These are phyloP conservation scores for Monilinia aucupariae DNA, from an alignment of 2,329 filamentous ascomycete genomes.

Conservation along the genomic window DNA sequence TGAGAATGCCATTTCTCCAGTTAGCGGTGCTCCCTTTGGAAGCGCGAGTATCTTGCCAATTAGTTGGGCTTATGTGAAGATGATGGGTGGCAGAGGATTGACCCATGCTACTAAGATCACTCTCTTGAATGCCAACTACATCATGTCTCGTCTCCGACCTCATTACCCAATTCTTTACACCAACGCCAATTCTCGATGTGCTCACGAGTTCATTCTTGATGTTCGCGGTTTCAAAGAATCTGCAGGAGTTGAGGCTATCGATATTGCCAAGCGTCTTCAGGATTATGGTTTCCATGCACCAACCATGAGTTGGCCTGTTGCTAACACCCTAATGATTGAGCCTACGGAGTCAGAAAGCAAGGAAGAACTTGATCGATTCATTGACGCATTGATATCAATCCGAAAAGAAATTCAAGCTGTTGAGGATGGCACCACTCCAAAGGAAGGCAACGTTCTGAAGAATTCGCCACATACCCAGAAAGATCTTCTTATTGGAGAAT, in stretches of 20 bases:
- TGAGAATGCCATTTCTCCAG: constrained; percentile 57
- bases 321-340: constrained; percentile 96
- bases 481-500: constrained; percentile 70
- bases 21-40: constrained; percentile 79
- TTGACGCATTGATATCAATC: constrained; percentile 82
- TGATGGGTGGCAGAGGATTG: constrained; percentile 81
- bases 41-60: constrained; percentile 91
- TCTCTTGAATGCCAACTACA: constrained; percentile 95
- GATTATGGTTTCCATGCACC: constrained; percentile 97
- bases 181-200: constrained; percentile 80
- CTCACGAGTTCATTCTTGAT: constrained; percentile 96
- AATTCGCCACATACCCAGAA: constrained; percentile 80
- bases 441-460: constrained; percentile 78
- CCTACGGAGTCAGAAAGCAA: constrained; percentile 92
- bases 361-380: constrained; percentile 88
- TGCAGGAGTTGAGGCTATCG: constrained; percentile 81
- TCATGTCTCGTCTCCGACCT: constrained; percentile 76
- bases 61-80: constrained; percentile 89
- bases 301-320: constrained; percentile 94
- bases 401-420: constrained; percentile 77
- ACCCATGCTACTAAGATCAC: constrained; percentile 88
- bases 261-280: constrained; percentile 92
- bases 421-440: constrained; percentile 71
- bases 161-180: constrained; percentile 94
- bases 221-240: constrained; percentile 77